Evolutionary conservation across 805 yeast species (phyloP).

Genomic region (Ogataea ganodermae): DNA sequence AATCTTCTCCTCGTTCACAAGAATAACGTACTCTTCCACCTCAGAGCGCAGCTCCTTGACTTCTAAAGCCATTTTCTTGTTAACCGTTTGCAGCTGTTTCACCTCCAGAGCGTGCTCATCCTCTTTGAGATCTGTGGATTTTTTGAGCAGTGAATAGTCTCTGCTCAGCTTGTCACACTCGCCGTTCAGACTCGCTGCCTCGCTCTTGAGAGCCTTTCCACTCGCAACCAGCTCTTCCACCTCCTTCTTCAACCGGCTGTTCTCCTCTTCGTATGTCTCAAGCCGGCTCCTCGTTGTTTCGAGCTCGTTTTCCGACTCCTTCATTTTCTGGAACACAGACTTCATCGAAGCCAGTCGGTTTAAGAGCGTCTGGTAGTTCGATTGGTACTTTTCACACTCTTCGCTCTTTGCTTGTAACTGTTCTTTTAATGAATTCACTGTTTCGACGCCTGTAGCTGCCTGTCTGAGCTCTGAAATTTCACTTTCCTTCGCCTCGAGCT

Average conservation of each 20-base stretch:
- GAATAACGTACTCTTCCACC: slow-evolving; percentile 37
- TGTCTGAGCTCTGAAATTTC: slow-evolving; percentile 1
- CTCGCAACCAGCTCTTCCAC: slow-evolving; percentile 31
- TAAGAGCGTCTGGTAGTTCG: slow-evolving; percentile 61
- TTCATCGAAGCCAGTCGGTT: slow-evolving; percentile 73
- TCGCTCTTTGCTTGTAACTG: slow-evolving; percentile 40
- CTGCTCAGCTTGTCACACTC: slow-evolving; percentile 56
- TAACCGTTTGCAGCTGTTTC: slow-evolving; percentile 42
- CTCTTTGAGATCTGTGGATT: slow-evolving; percentile 40
- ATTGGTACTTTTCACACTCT: slow-evolving; percentile 59
- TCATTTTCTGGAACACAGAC: slow-evolving; percentile 69
- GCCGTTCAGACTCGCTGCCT: slow-evolving; percentile 45
- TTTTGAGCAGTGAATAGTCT: slow-evolving; percentile 40
- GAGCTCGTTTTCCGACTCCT: slow-evolving; percentile 64
- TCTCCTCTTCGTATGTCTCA: slow-evolving; percentile 40
- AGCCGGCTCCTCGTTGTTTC: slow-evolving; percentile 52
- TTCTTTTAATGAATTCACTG: slow-evolving; percentile 23
- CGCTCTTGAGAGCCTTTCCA: slow-evolving; percentile 29
- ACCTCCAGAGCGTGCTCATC: slow-evolving; percentile 43
- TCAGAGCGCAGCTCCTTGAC: slow-evolving; percentile 38
- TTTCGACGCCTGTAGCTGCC: neutral
- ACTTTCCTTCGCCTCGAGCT: slow-evolving; percentile 3
- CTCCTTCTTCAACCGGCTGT: slow-evolving; percentile 35
- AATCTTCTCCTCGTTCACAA: slow-evolving; percentile 43
- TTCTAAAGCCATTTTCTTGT: slow-evolving; percentile 42